Base-by-base conservation (phyloP, 225 moss, liverwort and hornwort genomes). In the Pseudisothecium myosuroides region DNA sequence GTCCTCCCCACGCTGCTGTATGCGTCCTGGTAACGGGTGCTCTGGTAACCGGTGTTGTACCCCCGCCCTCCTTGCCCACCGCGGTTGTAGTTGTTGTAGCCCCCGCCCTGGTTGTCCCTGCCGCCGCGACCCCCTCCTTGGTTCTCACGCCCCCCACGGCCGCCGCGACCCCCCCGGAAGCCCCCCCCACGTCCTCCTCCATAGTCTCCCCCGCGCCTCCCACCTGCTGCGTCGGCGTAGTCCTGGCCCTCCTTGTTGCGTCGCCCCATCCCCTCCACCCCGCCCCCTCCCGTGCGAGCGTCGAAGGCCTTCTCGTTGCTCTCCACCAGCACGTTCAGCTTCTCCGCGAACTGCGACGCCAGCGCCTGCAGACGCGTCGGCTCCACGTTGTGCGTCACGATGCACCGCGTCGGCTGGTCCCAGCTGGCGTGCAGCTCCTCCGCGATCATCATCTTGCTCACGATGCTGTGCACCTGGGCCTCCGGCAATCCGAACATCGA, bases 391-490 rank as follows among this genome's bases (percentile, higher is more conserved):
- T 98, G 97, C 28, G 96, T 98, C 58, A 96, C 98, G 68, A 98
- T 96, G 85, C 95, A 96, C 81, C 97, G 94, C 39, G 98, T 98
- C 16, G 98, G 98, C 91, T 98, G 98, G 88, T 98, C 97, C 98
- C 98, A 98, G 90, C 97, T 98, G 58, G 96, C 98, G 83, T 98
- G 98, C 83, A 98, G 91, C 96, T 98, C 98, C 90, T 97, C 97
- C 8, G 97, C 96, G 71, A 98, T 98, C 96, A 98, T 97, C 97
- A 98, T 98, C 95, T 98, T 98, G 89, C 98, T 98, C 80, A 97
- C 94, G 47, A 96, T 95, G 93, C 97, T 98, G 85, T 98, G 98
- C 65, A 97, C 98, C 85, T 96, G 96, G 37, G 96, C 94, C 93
- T 98, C 98, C 43, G 95, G 90, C 67, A 97, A 83, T 66, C 95